Percentiles rank a stretch among this genome's conserved stretches.
These are phyloP conservation scores for Penicillium coffeae DNA, from an alignment of 495 filamentous ascomycete genomes.

Conservation along the genomic window DNA sequence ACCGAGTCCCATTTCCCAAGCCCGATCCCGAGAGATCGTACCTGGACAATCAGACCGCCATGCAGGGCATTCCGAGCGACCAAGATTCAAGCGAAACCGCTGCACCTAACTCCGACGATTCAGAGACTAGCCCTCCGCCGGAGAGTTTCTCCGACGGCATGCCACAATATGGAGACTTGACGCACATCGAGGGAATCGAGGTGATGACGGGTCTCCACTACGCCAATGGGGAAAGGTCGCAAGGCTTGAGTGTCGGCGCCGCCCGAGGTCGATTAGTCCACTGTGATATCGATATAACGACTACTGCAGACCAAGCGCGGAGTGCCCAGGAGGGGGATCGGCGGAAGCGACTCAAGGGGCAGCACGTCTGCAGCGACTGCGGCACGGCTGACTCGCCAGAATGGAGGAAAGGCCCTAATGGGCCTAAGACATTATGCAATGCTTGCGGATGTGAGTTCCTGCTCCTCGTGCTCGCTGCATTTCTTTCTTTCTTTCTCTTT, in stretches of 20 bases:
- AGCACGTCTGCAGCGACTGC: conserved; percentile 96
- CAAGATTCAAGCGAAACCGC: conserved; percentile 48
- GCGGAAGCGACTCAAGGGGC: conserved; percentile 90
- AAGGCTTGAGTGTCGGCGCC: conserved; percentile 84
- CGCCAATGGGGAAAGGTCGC: conserved; percentile 81
- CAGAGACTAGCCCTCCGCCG: conserved; percentile 59
- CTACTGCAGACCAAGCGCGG: conserved; percentile 60
- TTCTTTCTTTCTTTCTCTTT: background rate
- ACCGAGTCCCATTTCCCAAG: conserved; percentile 8
- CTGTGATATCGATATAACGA: conserved; percentile 82
- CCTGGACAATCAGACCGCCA: conserved; percentile 2
- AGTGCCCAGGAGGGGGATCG: conserved; percentile 61
- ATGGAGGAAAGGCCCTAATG: conserved; percentile 92
- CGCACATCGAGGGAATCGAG: conserved; percentile 84
- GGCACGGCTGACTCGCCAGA: conserved; percentile 92
- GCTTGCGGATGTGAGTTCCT: conserved; percentile 76
- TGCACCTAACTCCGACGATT: conserved; percentile 64
- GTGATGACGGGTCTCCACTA: conserved; percentile 89
- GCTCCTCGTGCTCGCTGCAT: background rate
- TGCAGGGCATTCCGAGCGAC: conserved; percentile 17
- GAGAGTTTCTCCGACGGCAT: conserved; percentile 68
- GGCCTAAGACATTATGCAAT: conserved; percentile 96
- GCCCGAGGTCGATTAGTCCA: conserved; percentile 74
- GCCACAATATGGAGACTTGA: conserved; percentile 67
- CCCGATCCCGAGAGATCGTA: conserved; percentile 4